Percentiles rank a stretch among this genome's conserved stretches.
phyloP scores from a whole-genome alignment of 208 protist species.

The Leptomonas pyrrhocoris region DNA sequence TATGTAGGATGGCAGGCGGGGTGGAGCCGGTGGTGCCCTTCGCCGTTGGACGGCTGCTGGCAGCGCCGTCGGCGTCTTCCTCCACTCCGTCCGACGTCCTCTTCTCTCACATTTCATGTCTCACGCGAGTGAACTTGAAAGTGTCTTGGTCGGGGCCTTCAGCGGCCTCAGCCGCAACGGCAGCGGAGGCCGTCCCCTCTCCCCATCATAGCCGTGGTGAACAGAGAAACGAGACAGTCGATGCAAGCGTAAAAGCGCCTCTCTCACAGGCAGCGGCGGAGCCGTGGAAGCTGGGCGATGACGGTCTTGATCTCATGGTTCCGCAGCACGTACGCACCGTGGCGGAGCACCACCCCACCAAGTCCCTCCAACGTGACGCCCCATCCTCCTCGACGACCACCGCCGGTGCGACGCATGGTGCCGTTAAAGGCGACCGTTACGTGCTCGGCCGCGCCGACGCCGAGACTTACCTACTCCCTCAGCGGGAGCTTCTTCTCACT shows the following conservation, averaged over 20 bases:
- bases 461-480: conserved; percentile 77
- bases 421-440: not conserved
- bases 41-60: conserved; percentile 58
- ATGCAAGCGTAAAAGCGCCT: not conserved
- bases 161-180: not conserved
- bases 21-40: conserved; percentile 67
- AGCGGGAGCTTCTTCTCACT: conserved; percentile 75
- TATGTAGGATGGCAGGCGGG: conserved; percentile 59
- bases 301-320: conserved; percentile 53
- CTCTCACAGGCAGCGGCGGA: conserved; percentile 23
- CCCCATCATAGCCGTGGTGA: not conserved
- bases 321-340: conserved; percentile 56
- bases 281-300: conserved; percentile 66
- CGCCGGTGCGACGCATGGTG: not conserved
- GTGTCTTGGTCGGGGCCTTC: not conserved
- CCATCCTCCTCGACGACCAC: not conserved
- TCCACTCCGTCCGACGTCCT: conserved; percentile 7
- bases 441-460: conserved; percentile 58
- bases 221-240: not conserved
- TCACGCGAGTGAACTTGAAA: conserved; percentile 24
- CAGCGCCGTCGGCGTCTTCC: not conserved
- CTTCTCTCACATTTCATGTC: conserved; percentile 35
- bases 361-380: not conserved
- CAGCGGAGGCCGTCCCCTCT: not conserved
- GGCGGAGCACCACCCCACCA: conserved; percentile 32